Evolutionary conservation across 768 basidiomycete genomes (phyloP).

Genomic region (Candolleomyces aberdarensis): DNA sequence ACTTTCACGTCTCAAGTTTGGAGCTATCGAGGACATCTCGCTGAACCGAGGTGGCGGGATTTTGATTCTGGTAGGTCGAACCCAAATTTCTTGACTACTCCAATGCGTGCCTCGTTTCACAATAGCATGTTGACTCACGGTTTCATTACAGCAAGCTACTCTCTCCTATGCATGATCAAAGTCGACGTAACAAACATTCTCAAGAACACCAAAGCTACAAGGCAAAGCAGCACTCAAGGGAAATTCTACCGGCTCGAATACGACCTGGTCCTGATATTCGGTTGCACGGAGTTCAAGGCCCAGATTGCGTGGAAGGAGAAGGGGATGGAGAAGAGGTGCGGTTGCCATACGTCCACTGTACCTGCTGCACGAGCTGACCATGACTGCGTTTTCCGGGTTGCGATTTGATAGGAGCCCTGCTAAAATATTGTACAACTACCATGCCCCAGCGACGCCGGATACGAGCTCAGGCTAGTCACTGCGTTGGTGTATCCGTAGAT

Average conservation of each 20-base stretch:
- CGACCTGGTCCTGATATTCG: constrained; percentile 44
- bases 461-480: too few relatives aligned
- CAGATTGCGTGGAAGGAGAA: constrained; percentile 47
- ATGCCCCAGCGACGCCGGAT: too few relatives aligned
- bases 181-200: not conserved
- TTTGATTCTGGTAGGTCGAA: not conserved
- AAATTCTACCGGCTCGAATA: constrained; percentile 10
- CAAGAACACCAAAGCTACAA: not conserved
- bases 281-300: constrained; percentile 47
- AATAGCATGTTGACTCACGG: not conserved
- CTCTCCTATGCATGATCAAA: not conserved
- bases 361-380: too few relatives aligned
- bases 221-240: not conserved
- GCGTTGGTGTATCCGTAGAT: too few relatives aligned
- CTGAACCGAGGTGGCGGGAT: not conserved
- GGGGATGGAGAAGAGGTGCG: not conserved
- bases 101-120: not conserved
- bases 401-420: too few relatives aligned
- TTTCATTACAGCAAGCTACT: not conserved
- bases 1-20: not conserved
- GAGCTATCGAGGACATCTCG: not conserved
- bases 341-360: too few relatives aligned
- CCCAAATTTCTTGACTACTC: not conserved
- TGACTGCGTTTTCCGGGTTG: too few relatives aligned
- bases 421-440: too few relatives aligned